Evolutionary conservation across 768 basidiomycete genomes (phyloP), one percentile per base, ranked within the genome.

Genomic region (Butyriboletus loyo): DNA sequence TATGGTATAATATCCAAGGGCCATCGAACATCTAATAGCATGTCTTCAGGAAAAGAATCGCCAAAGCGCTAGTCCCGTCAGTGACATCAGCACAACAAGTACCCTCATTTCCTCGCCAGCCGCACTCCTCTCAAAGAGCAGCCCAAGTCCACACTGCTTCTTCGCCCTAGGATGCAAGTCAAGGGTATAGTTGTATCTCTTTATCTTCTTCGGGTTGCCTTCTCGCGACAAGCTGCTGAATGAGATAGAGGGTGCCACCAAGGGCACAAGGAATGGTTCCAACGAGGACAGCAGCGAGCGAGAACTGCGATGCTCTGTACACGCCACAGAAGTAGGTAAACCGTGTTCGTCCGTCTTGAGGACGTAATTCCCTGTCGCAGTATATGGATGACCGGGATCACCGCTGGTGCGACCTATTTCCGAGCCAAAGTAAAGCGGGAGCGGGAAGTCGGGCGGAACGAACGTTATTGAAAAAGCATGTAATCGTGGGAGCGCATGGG

Each of bases 401-500:
- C 65, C 59, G 14, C 30, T 43, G 14, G 53, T 74, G 17, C 75
- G 73, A 46, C 72, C 72, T 11, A 73, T 67, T 24, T 75, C 75
- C 44, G 76, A 67, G 11, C 73, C 75, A 55, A 79, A 74, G 8
- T 74, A 75, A 45, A 75, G 64, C 13, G 79, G 77, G 14, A 81
- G 72, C 4, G 78, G 73, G 27, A 83, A 73, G 8, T 80, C 78
- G 58, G 77, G 75, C 0, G 84, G 79, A 44, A 89, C 79, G 69
- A 86, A 87, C 2, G 82, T 78, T 46, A 90, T 75, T 13, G 76
- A 75, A 69, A 89, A 89, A 21, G 75, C 70, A 22, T 73, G 68
- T n/a, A 90, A 73, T 25, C 84, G 84, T 0, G 88, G 88, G 58
- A 87, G 87, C 28, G 75, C 71, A 54, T 72, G 79, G 14, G 86